Conservation (phyloP, 2,329 filamentous ascomycete species). For the Trichoderma oligosporum region DNA sequence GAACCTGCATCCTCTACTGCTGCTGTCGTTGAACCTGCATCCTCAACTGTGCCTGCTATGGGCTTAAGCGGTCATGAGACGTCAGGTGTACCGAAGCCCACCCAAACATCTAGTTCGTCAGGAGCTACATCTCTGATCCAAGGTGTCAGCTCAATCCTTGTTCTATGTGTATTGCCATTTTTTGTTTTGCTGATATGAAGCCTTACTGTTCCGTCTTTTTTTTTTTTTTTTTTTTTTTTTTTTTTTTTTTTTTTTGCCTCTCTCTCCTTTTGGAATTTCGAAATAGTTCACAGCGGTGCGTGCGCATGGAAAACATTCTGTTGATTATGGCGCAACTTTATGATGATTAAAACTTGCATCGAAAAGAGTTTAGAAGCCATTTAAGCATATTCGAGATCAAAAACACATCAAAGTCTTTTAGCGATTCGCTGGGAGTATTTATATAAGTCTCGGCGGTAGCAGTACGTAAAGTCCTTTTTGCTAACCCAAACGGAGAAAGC, state of each 20-base stretch:
- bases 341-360: background rate
- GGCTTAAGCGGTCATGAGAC: constrained; percentile 3
- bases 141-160: background rate
- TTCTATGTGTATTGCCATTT: constrained; percentile 13
- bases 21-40: background rate
- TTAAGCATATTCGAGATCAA: background rate
- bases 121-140: background rate
- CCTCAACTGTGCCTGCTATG: background rate
- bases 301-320: background rate
- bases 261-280: background rate
- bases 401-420: background rate
- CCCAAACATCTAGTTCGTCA: background rate
- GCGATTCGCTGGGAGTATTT: background rate
- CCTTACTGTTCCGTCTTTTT: background rate
- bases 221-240: background rate
- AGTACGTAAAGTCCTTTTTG: background rate
- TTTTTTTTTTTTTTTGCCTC: too few relatives aligned
- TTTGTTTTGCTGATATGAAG: constrained; percentile 15
- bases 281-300: background rate
- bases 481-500: background rate
- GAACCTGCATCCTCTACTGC: too few relatives aligned
- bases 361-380: constrained; percentile 11
- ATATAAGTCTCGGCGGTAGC: background rate
- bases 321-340: background rate
- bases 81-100: background rate